Conservation (phyloP, 768 basidiomycete species). For the Mycena rebaudengoi region DNA sequence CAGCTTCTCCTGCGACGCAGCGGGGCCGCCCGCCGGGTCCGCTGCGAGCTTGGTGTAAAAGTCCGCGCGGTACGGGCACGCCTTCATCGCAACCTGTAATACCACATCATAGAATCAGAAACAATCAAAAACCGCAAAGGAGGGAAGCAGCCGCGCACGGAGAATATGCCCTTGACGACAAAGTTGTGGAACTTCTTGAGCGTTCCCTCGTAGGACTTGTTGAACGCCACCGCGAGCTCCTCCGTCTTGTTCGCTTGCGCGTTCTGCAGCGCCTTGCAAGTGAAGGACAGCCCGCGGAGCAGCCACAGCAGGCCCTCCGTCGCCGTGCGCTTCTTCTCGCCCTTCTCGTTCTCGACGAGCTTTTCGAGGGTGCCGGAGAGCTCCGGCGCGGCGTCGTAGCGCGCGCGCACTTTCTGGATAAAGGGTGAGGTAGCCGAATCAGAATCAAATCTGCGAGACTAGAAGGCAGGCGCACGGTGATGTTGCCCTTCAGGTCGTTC, state of each 20-base stretch:
- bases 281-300: conserved; percentile 90
- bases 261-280: conserved; percentile 78
- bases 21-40: conserved; percentile 61
- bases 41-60: conserved; percentile 75
- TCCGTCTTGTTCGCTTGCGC: conserved; percentile 68
- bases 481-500: conserved; percentile 90
- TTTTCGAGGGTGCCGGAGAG: conserved; percentile 82
- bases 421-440: neutral
- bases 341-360: conserved; percentile 85
- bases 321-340: conserved; percentile 86
- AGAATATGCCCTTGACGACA: conserved; percentile 68
- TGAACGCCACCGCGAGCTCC: conserved; percentile 81
- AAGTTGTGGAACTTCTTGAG: conserved; percentile 90
- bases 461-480: conserved; percentile 63
- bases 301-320: conserved; percentile 97
- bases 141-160: conserved; percentile 49
- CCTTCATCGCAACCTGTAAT: conserved; percentile 67
- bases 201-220: conserved; percentile 79
- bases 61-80: conserved; percentile 70
- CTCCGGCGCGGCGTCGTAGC: conserved; percentile 72
- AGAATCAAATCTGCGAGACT: neutral
- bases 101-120: conserved; percentile 1
- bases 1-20: conserved; percentile 58
- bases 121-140: neutral
- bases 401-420: conserved; percentile 87